phyloP scores from a whole-genome alignment of 2,329 filamentous ascomycete species.

The Orbilia oligospora region DNA sequence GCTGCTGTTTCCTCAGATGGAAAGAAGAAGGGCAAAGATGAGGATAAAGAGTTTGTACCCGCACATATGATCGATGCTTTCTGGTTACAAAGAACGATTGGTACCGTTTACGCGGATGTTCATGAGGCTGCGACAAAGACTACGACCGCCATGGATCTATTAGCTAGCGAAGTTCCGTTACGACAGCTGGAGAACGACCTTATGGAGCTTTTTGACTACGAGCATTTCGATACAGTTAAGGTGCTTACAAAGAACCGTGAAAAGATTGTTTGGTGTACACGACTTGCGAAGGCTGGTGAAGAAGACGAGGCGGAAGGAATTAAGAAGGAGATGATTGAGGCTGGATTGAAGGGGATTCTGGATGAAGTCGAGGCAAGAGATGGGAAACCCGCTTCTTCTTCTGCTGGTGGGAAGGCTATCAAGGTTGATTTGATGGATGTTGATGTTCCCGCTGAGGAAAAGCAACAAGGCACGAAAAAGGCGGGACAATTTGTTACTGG shows the following conservation, averaged over 20 bases:
- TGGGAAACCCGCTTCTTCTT: slow-evolving; percentile 72
- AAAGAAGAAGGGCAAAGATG: slow-evolving; percentile 68
- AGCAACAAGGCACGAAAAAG: slow-evolving; percentile 73
- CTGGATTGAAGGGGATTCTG: slow-evolving; percentile 87
- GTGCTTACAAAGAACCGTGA: slow-evolving; percentile 92
- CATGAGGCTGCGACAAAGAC: slow-evolving; percentile 96
- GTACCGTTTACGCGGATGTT: slow-evolving; percentile 87
- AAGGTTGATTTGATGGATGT: slow-evolving; percentile 90
- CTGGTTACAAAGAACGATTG: slow-evolving; percentile 95
- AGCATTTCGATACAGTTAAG: slow-evolving; percentile 91
- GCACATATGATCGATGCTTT: slow-evolving; percentile 96
- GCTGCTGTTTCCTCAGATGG: slow-evolving; percentile 70
- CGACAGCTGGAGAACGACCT: slow-evolving; percentile 97
- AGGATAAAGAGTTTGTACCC: slow-evolving; percentile 76
- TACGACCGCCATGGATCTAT: slow-evolving; percentile 82
- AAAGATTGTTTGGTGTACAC: slow-evolving; percentile 95
- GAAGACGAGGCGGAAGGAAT: slow-evolving; percentile 80
- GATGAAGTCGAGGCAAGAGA: slow-evolving; percentile 86
- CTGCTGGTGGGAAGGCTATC: slow-evolving; percentile 76
- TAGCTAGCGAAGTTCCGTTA: slow-evolving; percentile 86
- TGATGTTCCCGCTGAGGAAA: slow-evolving; percentile 75
- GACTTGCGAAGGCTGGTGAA: slow-evolving; percentile 83
- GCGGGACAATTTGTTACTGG: slow-evolving; percentile 75
- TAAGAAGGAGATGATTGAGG: slow-evolving; percentile 91
- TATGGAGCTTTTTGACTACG: slow-evolving; percentile 98